A percentile compares a stretch with the other conserved stretches of the same genome.
Conservation (phyloP, 2,329 filamentous ascomycete species). For the Balansia obtecta region DNA sequence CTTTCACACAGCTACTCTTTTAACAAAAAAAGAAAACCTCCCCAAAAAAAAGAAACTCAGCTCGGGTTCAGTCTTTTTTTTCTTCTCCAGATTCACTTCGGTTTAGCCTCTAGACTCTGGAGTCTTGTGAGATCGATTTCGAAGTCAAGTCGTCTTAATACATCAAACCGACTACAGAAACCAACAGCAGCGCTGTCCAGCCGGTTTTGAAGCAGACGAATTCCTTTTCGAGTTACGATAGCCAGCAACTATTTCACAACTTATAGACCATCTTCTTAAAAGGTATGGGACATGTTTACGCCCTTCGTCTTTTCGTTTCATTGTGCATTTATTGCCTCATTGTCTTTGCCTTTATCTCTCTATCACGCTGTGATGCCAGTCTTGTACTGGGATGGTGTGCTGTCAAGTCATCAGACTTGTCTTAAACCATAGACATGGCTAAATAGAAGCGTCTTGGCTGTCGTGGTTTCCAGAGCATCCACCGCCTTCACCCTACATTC, state of each 20-base stretch:
- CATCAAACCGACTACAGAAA: neutral
- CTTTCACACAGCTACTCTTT: too few species aligned
- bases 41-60: neutral
- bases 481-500: neutral
- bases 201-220: constrained; percentile 13
- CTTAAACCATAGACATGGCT: neutral
- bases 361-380: too few species aligned
- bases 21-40: neutral
- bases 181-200: constrained; percentile 9
- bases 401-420: too few species aligned
- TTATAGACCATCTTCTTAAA: neutral
- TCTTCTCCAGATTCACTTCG: neutral
- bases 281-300: neutral
- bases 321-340: too few species aligned
- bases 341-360: too few species aligned
- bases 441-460: neutral
- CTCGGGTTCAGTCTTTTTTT: neutral
- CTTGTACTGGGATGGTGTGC: too few species aligned
- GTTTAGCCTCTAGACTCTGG: neutral
- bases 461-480: neutral
- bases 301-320: neutral
- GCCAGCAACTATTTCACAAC: neutral
- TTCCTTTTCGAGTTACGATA: neutral
- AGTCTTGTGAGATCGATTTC: neutral
- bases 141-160: neutral